phyloP scores from a whole-genome alignment of 2,329 filamentous ascomycete species.

The Aureobasidium sp. region DNA sequence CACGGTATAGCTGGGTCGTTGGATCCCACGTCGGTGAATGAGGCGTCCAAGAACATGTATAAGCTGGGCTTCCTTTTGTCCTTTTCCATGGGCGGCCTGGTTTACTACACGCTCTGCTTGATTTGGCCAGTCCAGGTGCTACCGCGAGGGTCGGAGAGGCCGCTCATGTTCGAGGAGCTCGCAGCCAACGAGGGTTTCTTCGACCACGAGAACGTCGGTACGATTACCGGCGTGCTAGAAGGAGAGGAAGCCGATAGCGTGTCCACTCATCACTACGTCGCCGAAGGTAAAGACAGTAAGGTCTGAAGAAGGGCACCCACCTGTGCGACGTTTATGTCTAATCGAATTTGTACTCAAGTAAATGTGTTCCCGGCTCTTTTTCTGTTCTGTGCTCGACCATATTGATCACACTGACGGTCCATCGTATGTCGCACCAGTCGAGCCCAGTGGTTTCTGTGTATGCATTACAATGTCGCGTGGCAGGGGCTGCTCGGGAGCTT shows the following conservation, averaged over 20 bases:
- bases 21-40: neutral
- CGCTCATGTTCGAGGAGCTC: neutral
- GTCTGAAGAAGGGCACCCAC: neutral
- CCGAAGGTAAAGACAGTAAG: neutral
- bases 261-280: neutral
- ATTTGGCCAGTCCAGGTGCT: neutral
- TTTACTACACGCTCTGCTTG: neutral
- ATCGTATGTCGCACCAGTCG: neutral
- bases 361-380: neutral
- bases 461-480: neutral
- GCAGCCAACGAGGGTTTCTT: slow-evolving; percentile 3
- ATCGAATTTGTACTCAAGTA: neutral
- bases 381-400: neutral
- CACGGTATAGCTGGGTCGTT: neutral
- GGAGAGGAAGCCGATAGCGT: neutral
- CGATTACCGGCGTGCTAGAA: neutral
- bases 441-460: neutral
- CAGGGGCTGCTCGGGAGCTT: neutral
- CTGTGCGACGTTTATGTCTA: neutral
- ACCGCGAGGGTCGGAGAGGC: neutral
- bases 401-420: neutral
- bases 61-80: slow-evolving; percentile 4
- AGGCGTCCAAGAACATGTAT: neutral
- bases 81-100: neutral
- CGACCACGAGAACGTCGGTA: slow-evolving; percentile 1